Conservation (phyloP, 352 stramenopile species). For the Phytophthora lateralis region DNA sequence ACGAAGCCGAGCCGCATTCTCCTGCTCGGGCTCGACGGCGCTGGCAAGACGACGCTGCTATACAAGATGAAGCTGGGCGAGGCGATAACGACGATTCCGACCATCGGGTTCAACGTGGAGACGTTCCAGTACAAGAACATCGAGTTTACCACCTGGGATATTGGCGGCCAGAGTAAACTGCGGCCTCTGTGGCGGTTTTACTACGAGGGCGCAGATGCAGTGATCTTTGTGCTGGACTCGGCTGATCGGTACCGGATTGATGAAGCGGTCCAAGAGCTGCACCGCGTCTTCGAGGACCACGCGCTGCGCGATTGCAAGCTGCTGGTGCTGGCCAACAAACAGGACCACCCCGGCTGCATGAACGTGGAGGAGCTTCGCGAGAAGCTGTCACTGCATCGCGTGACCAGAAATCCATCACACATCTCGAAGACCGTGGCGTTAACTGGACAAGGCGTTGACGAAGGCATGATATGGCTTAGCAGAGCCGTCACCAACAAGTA, state of each 20-base stretch:
- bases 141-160: constrained; percentile 81
- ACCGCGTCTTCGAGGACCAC: constrained; percentile 47
- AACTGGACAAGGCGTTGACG: constrained; percentile 43
- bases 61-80: constrained; percentile 84
- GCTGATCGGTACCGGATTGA: constrained; percentile 55
- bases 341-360: constrained; percentile 42
- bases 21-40: constrained; percentile 92
- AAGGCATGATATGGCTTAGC: constrained; percentile 55
- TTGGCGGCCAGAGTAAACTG: constrained; percentile 77
- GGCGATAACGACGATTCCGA: constrained; percentile 68
- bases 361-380: constrained; percentile 29
- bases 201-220: constrained; percentile 55
- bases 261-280: constrained; percentile 47
- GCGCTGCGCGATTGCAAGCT: constrained; percentile 42
- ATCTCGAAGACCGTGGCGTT: constrained; percentile 39
- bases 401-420: constrained; percentile 41
- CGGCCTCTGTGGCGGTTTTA: constrained; percentile 80
- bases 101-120: constrained; percentile 86
- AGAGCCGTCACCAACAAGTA: constrained; percentile 30
- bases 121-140: constrained; percentile 72
- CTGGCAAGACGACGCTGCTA: constrained; percentile 96
- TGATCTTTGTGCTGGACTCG: constrained; percentile 89
- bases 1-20: constrained; percentile 56
- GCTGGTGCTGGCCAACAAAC: constrained; percentile 55
- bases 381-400: constrained; percentile 35